Evolutionary conservation across 495 filamentous ascomycete genomes (phyloP).

Genomic region (Cetradonia linearis): DNA sequence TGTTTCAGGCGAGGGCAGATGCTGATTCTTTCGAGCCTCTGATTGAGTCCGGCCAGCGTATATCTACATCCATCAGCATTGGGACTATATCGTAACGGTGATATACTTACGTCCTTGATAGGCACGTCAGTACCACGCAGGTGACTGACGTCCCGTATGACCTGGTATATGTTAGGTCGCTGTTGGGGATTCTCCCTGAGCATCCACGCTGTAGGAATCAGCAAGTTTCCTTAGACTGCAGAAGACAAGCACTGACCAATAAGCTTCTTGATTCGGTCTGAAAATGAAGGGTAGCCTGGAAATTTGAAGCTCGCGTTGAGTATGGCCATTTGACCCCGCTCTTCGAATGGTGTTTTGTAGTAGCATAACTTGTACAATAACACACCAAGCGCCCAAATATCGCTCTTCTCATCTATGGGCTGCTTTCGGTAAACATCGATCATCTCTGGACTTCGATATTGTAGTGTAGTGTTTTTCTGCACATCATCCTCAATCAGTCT

Average conservation of each 20-base stretch:
- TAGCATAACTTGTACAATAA: conserved; percentile 97
- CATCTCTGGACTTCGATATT: conserved; percentile 98
- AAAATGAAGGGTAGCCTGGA: conserved; percentile 78
- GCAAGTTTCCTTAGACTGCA: not conserved
- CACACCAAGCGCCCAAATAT: conserved; percentile 96
- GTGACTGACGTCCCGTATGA: conserved; percentile 68
- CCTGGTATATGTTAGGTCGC: conserved; percentile 90
- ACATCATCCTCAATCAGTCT: conserved; percentile 91
- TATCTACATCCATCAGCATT: conserved; percentile 47
- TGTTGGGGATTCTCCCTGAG: conserved; percentile 70
- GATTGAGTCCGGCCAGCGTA: conserved; percentile 63
- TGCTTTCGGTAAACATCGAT: conserved; percentile 93
- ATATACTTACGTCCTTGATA: conserved; percentile 71
- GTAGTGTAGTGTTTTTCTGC: conserved; percentile 91
- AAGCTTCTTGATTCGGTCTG: conserved; percentile 78
- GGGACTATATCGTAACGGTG: not conserved
- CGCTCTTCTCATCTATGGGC: conserved; percentile 97
- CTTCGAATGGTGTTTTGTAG: conserved; percentile 98
- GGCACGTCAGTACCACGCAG: conserved; percentile 86
- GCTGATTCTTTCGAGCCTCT: conserved; percentile 50
- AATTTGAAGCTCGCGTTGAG: conserved; percentile 93
- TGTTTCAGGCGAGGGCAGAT: conserved; percentile 46
- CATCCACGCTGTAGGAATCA: conserved; percentile 62
- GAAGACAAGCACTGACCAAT: conserved; percentile 56
- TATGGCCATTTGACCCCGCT: conserved; percentile 96